phyloP scores from a whole-genome alignment of 805 yeast species.

The Candida morakotiae region DNA sequence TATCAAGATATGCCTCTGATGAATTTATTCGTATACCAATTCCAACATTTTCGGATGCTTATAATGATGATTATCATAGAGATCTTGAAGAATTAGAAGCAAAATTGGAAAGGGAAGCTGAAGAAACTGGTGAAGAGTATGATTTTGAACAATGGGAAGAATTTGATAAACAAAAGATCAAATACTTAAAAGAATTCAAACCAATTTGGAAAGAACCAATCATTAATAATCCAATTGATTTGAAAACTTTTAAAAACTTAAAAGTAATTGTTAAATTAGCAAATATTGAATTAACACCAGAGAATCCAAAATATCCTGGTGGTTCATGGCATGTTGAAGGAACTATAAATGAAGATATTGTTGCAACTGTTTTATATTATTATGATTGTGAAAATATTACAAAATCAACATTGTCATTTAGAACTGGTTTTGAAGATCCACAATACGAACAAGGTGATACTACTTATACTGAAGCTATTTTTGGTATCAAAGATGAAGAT shows the following conservation, averaged over 20 bases:
- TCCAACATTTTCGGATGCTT: slow-evolving; percentile 13
- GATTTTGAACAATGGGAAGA: slow-evolving; percentile 8
- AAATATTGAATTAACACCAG: slow-evolving; percentile 38
- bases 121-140: slow-evolving; percentile 6
- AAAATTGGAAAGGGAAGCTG: slow-evolving; percentile 8
- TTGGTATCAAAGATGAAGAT: slow-evolving; percentile 27
- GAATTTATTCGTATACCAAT: slow-evolving; percentile 13
- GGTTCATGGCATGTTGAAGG: slow-evolving; percentile 46
- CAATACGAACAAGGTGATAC: slow-evolving; percentile 31
- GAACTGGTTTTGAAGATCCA: slow-evolving; percentile 27
- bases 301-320: slow-evolving; percentile 33
- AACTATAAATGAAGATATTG: slow-evolving; percentile 36
- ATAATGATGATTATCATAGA: slow-evolving; percentile 13
- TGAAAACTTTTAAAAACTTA: slow-evolving; percentile 15
- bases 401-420: slow-evolving; percentile 28
- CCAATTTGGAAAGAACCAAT: slow-evolving; percentile 8
- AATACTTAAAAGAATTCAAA: slow-evolving; percentile 7
- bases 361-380: slow-evolving; percentile 38
- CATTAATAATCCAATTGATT: slow-evolving; percentile 11
- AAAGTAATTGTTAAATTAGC: slow-evolving; percentile 40
- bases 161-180: slow-evolving; percentile 7
- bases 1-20: slow-evolving; percentile 20
- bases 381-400: slow-evolving; percentile 37
- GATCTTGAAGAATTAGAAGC: slow-evolving; percentile 5
- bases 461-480: slow-evolving; percentile 18